Evolutionary conservation across 2,329 filamentous ascomycete species (phyloP).

Genomic region (Beauveria sp.): DNA sequence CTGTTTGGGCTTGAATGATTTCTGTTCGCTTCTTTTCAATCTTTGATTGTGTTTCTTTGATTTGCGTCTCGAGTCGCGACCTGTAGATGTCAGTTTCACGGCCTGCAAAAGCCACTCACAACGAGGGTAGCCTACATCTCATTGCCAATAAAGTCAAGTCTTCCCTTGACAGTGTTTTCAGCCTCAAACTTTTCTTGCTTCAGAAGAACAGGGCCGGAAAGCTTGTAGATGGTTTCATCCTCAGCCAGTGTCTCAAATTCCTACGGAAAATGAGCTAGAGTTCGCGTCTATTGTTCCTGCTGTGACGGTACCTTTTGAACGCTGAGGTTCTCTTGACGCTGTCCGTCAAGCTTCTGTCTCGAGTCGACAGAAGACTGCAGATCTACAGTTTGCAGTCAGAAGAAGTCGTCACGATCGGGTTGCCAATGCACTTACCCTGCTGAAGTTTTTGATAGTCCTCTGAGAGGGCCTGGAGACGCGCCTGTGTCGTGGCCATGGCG

Average conservation of each 20-base stretch:
- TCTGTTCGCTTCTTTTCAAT: conserved; percentile 52
- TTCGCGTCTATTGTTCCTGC: background rate
- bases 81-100: conserved; percentile 16
- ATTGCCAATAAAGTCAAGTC: conserved; percentile 85
- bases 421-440: conserved; percentile 48
- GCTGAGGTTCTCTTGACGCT: conserved; percentile 84
- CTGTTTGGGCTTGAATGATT: conserved; percentile 49
- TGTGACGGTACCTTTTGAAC: conserved; percentile 62
- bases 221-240: conserved; percentile 89
- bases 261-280: conserved; percentile 32
- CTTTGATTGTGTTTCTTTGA: conserved; percentile 48
- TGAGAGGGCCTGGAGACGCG: conserved; percentile 70
- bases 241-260: conserved; percentile 76
- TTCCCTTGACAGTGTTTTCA: conserved; percentile 80
- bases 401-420: background rate
- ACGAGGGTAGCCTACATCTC: conserved; percentile 64
- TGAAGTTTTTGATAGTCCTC: conserved; percentile 86
- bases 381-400: conserved; percentile 45
- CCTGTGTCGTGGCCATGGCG: conserved; percentile 64
- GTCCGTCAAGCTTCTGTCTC: conserved; percentile 85
- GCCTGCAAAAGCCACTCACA: background rate
- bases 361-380: conserved; percentile 68
- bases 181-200: conserved; percentile 94
- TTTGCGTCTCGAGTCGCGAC: conserved; percentile 39
- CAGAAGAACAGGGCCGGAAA: conserved; percentile 82